phyloP scores from a whole-genome alignment of 306 rosid genomes.

The Albizia julibrissin region DNA sequence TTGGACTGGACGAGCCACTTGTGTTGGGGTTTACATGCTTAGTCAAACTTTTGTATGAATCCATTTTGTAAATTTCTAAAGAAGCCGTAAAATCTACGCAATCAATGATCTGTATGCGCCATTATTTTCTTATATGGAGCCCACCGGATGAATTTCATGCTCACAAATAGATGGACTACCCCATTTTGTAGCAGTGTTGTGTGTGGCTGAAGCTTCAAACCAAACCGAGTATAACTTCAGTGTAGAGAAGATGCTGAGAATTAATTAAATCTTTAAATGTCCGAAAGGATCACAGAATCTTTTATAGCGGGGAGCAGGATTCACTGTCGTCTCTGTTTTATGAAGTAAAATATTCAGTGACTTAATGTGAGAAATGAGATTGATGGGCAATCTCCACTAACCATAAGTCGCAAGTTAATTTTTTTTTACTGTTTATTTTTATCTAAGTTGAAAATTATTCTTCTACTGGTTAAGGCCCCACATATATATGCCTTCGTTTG shows the following conservation, averaged over 20 bases:
- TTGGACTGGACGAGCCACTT: conserved; percentile 7
- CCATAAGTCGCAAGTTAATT: neutral
- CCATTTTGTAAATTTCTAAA: neutral
- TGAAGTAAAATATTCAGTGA: neutral
- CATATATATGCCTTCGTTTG: neutral
- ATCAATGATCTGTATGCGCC: neutral
- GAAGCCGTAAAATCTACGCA: neutral
- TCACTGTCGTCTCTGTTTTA: neutral
- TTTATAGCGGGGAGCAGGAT: neutral
- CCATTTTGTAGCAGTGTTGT: neutral
- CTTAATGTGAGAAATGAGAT: conserved; percentile 2
- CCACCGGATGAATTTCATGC: conserved; percentile 26
- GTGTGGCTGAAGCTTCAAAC: neutral
- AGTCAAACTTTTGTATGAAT: conserved; percentile 20
- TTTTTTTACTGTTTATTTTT: neutral
- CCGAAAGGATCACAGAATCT: conserved; percentile 4
- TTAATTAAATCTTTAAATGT: neutral
- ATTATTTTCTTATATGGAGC: conserved; percentile 32
- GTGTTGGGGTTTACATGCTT: conserved; percentile 14
- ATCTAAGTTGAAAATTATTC: neutral
- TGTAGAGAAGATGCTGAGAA: neutral
- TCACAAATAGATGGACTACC: conserved; percentile 1
- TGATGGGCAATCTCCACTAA: conserved; percentile 11
- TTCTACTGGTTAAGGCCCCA: neutral
- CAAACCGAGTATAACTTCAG: neutral